phyloP scores from a whole-genome alignment of 805 yeast genomes.

The Metschnikowia corniflorae region DNA sequence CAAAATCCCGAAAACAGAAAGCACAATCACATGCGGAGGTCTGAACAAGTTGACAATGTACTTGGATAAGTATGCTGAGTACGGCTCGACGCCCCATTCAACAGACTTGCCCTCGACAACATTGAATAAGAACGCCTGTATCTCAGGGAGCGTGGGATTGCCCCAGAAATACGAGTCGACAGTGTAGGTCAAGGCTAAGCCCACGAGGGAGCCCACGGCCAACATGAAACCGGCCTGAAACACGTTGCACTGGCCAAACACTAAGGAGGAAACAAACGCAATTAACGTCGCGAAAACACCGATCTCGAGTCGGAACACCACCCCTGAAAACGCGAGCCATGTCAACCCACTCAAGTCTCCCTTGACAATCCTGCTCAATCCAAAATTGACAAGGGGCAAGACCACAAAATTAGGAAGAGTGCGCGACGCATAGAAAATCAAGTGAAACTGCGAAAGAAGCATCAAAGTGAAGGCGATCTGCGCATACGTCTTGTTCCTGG shows the following conservation, averaged over 20 bases:
- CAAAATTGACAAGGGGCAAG: conserved; percentile 64
- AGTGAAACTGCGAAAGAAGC: conserved; percentile 69
- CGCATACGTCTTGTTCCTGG: background rate
- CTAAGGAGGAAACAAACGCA: conserved; percentile 43
- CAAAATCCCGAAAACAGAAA: conserved; percentile 36
- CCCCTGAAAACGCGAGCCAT: conserved; percentile 57
- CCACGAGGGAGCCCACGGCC: conserved; percentile 50
- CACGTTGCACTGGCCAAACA: conserved; percentile 46
- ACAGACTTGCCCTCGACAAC: conserved; percentile 69
- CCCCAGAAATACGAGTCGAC: conserved; percentile 82
- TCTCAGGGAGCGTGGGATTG: conserved; percentile 61
- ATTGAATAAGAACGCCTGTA: conserved; percentile 69
- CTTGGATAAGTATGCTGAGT: conserved; percentile 57
- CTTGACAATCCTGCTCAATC: conserved; percentile 46
- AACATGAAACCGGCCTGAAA: conserved; percentile 33
- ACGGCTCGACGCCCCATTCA: conserved; percentile 86
- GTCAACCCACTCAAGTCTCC: conserved; percentile 50
- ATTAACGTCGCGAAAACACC: conserved; percentile 50
- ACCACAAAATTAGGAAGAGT: conserved; percentile 86
- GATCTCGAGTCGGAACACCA: conserved; percentile 71
- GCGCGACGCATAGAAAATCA: conserved; percentile 75
- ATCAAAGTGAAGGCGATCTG: conserved; percentile 45
- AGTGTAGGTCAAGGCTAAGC: conserved; percentile 42
- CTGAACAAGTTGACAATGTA: conserved; percentile 38
- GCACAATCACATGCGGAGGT: conserved; percentile 44